Conservation (phyloP, 768 basidiomycete species). For the Suillus ampliporus region DNA sequence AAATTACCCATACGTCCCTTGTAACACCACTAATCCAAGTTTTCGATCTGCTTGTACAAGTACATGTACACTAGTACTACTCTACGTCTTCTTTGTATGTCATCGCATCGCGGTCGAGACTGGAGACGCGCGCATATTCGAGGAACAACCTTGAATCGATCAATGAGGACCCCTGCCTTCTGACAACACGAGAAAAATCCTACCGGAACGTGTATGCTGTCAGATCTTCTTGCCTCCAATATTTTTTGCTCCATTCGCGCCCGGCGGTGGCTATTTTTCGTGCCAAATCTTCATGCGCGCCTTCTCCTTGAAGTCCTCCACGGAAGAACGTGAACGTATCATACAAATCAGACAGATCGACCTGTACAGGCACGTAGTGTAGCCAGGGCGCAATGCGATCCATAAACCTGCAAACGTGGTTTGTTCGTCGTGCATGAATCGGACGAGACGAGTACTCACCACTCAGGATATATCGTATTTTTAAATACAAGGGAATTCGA, state of each 20-base stretch:
- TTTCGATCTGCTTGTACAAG: no score
- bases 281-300: constrained; percentile 65
- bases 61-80: not conserved
- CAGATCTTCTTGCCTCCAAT: constrained; percentile 68
- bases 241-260: constrained; percentile 57
- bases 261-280: constrained; percentile 61
- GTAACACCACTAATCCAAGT: not conserved
- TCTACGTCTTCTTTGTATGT: constrained; percentile 25
- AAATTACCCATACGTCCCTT: not conserved
- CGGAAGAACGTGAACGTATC: constrained; percentile 78
- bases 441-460: constrained; percentile 44
- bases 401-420: constrained; percentile 47
- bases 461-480: constrained; percentile 75
- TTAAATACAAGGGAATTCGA: constrained; percentile 71
- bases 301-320: constrained; percentile 60
- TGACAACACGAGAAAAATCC: constrained; percentile 18
- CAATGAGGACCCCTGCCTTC: not conserved
- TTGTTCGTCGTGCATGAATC: not conserved
- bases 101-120: constrained; percentile 48
- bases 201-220: constrained; percentile 64
- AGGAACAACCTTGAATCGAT: constrained; percentile 45
- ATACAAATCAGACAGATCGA: constrained; percentile 70
- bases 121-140: constrained; percentile 59
- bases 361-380: constrained; percentile 73
- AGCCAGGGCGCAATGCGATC: constrained; percentile 71